Evolutionary conservation across 352 stramenopile species (phyloP).

Genomic region (Phytophthora macrochlamydospora): DNA sequence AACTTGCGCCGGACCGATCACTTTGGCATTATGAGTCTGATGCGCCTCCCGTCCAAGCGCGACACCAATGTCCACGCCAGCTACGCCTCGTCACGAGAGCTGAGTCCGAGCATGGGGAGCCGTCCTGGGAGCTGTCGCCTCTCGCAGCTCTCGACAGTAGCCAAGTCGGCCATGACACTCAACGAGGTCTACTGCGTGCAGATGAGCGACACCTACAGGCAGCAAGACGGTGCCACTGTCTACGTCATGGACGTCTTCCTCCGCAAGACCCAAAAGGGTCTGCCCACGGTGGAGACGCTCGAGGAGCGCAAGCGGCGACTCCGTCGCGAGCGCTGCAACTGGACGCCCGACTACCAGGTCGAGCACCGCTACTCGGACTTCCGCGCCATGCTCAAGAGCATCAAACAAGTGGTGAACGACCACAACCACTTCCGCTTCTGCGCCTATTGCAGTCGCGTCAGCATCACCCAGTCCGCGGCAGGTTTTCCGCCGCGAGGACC

Average conservation of each 20-base stretch:
- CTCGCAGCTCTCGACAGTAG: constrained; percentile 51
- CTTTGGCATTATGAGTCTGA: not conserved
- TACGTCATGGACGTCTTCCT: constrained; percentile 64
- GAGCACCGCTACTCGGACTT: constrained; percentile 68
- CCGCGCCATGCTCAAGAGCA: constrained; percentile 39
- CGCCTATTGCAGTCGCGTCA: constrained; percentile 52
- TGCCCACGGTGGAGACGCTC: constrained; percentile 39
- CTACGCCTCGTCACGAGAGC: not conserved
- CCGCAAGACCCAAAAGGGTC: constrained; percentile 49
- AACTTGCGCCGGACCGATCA: constrained; percentile 15
- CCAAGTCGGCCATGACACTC: constrained; percentile 54
- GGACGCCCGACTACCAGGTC: constrained; percentile 51
- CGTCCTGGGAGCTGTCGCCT: constrained; percentile 21
- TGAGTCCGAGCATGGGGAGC: constrained; percentile 7
- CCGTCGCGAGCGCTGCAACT: constrained; percentile 20
- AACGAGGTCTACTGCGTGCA: constrained; percentile 68
- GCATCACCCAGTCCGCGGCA: constrained; percentile 38
- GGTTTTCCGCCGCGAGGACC: constrained; percentile 55
- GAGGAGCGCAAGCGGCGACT: constrained; percentile 22
- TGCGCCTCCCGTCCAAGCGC: constrained; percentile 14
- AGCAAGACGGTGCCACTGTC: constrained; percentile 41
- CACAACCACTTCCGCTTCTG: constrained; percentile 58
- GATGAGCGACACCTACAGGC: constrained; percentile 37
- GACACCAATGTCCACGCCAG: constrained; percentile 7
- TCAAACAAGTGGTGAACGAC: constrained; percentile 39